phyloP scores from a whole-genome alignment of 2,329 filamentous ascomycete genomes.

The Teratosphaeria nubilosa region DNA sequence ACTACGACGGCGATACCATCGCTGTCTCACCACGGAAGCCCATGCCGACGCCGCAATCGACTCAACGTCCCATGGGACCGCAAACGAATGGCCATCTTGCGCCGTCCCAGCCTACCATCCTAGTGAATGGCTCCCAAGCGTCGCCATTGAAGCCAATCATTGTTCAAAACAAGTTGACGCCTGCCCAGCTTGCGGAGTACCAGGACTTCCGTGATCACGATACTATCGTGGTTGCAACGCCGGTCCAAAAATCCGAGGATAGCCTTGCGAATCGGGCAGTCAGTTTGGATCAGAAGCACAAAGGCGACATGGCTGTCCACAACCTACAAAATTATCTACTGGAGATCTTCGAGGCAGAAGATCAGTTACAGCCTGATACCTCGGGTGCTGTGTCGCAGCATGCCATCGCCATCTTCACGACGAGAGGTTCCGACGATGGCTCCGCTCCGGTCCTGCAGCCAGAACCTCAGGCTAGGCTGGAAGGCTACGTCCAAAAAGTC shows the following conservation, averaged over 20 bases:
- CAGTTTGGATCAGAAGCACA: constrained; percentile 60
- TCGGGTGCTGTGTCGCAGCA: constrained; percentile 30
- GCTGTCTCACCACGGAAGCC: neutral
- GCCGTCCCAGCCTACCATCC: neutral
- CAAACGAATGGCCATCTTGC: neutral
- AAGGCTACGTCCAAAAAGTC: constrained; percentile 63
- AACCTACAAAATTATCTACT: constrained; percentile 60
- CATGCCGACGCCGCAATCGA: neutral
- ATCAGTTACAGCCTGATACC: constrained; percentile 51
- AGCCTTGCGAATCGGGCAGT: constrained; percentile 11
- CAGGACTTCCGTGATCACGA: constrained; percentile 13
- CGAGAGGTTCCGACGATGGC: constrained; percentile 42
- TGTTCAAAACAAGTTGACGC: constrained; percentile 16
- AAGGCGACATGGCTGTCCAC: constrained; percentile 63
- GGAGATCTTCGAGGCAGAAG: constrained; percentile 68
- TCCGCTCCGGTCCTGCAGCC: constrained; percentile 57
- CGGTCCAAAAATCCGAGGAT: constrained; percentile 3
- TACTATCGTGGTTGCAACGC: constrained; percentile 5
- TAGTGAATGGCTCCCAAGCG: neutral
- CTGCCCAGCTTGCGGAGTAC: constrained; percentile 25
- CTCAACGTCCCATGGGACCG: neutral
- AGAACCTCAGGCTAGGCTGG: constrained; percentile 58
- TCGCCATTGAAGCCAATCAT: constrained; percentile 7
- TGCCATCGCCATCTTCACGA: constrained; percentile 46
- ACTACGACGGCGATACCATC: neutral